Base-by-base conservation (phyloP, 805 yeast species). In the Candida ponderosae region DNA sequence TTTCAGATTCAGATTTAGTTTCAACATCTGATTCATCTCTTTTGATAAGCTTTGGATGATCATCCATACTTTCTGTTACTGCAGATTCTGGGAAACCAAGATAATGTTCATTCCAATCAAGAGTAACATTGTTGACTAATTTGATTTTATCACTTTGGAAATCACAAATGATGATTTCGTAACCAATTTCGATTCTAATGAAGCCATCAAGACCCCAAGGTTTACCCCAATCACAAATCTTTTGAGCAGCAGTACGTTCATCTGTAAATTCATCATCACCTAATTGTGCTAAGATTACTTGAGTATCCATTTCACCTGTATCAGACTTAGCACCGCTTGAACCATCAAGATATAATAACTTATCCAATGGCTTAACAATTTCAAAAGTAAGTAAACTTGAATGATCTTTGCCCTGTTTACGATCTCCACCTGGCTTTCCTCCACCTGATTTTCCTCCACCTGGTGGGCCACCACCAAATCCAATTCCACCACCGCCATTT, bases 221-320 rank as follows among this genome's bases (percentile, higher is more conserved):
- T 37, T 62, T 41, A 8, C 66, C 65, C 14, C 73, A 72, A 17
- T 60, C 43, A 51, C 85, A 78, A 20, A 78, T 76, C 18, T 45
- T 51, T 9, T 60, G 60, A 2, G 83, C 79, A 14, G 71, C 66
- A 15, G 41, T 46, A 14, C 70, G 34, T 49, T 79, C 85, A 30
- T 57, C 40, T 43, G 60, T 54, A 1, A 48, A 53, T 18, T 44
- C 44, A 4, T 48, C 55, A 27, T 57, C 57, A 5, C 52, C 38
- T 6, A 52, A 50, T 31, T 65, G 51, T 17, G 76, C 60, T 4
- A 70, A 47, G 34, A 74, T 38, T 33, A 54, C 54, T 45, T 74
- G 79, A 2, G 75, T 66, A 48, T 79, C 85, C 82, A 76, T 76
- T 47, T 73, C 78, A 5, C 83, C 83, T 2, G 74, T 64, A 1